Evolutionary conservation across 2,329 filamentous ascomycete genomes (phyloP).

Genomic region (Exserohilum turcica): DNA sequence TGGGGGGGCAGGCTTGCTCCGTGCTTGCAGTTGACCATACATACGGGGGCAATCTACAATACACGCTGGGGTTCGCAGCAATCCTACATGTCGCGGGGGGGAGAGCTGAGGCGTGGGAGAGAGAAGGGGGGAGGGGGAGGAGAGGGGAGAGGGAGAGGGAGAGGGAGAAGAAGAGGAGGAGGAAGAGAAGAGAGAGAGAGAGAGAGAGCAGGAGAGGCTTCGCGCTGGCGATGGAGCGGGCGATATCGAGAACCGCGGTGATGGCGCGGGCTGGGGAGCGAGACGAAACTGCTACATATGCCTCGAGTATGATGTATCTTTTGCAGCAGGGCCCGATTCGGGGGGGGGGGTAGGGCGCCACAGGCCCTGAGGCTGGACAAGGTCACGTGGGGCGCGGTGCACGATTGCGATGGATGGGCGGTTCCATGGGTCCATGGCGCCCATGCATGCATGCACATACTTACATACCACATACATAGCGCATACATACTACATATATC

Average conservation of each 20-base stretch:
- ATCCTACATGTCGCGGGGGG: conserved; percentile 12
- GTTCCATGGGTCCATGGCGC: background rate
- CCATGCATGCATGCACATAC: too few species aligned
- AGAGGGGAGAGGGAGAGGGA: background rate
- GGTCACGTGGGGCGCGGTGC: conserved; percentile 4
- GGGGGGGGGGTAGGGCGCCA: conserved; percentile 1
- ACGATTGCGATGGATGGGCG: too few species aligned
- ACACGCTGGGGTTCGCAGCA: conserved; percentile 5
- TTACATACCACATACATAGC: too few species aligned
- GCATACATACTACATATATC: too few species aligned
- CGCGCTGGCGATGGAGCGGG: too few species aligned
- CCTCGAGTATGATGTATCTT: conserved; percentile 4
- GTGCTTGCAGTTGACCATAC: conserved; percentile 9
- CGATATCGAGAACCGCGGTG: too few species aligned
- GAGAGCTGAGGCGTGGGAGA: conserved; percentile 2
- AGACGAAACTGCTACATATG: conserved; percentile 11
- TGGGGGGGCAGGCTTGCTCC: conserved; percentile 22
- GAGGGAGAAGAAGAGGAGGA: background rate
- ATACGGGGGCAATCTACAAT: conserved; percentile 14
- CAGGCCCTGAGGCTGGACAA: conserved; percentile 6
- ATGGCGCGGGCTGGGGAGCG: background rate
- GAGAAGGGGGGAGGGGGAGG: background rate
- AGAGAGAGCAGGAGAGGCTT: too few species aligned
- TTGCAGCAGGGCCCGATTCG: background rate
- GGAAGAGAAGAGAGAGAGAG: background rate